Percentiles rank a stretch among this genome's conserved stretches.
phyloP scores from a whole-genome alignment of 805 yeast species.

The Metschnikowia lachancei region DNA sequence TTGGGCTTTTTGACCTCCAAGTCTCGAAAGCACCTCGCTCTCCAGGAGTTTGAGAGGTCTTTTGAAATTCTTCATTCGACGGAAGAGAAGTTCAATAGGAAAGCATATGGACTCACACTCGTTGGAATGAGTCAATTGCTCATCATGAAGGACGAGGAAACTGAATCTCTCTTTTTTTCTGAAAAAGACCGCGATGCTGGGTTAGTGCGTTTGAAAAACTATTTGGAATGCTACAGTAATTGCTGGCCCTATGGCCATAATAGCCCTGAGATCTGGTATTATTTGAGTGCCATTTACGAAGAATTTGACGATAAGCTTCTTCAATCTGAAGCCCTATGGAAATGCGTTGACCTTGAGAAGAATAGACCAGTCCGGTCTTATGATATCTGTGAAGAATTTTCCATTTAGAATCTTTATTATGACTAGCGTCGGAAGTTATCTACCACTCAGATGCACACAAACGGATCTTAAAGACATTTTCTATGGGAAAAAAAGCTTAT shows the following conservation, averaged over 20 bases:
- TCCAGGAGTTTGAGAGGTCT: slow-evolving; percentile 64
- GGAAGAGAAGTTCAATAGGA: slow-evolving; percentile 24
- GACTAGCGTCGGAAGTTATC: neutral
- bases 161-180: slow-evolving; percentile 47
- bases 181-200: slow-evolving; percentile 59
- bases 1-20: slow-evolving; percentile 47
- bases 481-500: no score
- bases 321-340: slow-evolving; percentile 54
- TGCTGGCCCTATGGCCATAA: slow-evolving; percentile 43
- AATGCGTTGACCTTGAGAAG: slow-evolving; percentile 63
- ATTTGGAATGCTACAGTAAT: slow-evolving; percentile 37
- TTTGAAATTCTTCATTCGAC: slow-evolving; percentile 39
- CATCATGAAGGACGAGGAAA: slow-evolving; percentile 38
- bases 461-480: no score
- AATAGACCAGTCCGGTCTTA: slow-evolving; percentile 51
- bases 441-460: no score
- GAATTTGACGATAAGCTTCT: slow-evolving; percentile 48
- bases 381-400: slow-evolving; percentile 27
- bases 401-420: neutral
- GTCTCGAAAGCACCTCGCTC: slow-evolving; percentile 46
- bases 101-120: slow-evolving; percentile 49
- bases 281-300: slow-evolving; percentile 62
- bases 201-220: slow-evolving; percentile 50
- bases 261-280: slow-evolving; percentile 65
- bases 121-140: slow-evolving; percentile 55